Percentiles rank a stretch among this genome's conserved stretches.
These are phyloP conservation scores for Eucalyptus fibrosa DNA, from an alignment of 345 rosid species.

Conservation along the genomic window DNA sequence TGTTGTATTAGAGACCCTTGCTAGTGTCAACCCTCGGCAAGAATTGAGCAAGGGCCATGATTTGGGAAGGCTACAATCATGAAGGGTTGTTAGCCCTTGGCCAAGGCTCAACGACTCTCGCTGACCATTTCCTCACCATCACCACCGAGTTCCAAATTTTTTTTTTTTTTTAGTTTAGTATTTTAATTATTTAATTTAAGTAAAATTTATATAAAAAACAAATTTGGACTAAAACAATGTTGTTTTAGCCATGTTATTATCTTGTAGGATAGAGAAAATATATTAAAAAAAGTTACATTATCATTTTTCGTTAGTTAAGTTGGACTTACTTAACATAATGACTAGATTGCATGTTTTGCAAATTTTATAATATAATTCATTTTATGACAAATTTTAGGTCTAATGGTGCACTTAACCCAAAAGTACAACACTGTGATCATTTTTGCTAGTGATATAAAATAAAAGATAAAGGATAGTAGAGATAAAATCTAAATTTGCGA, in stretches of 20 bases:
- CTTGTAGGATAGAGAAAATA: not conserved
- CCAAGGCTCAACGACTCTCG: no score
- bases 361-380: not conserved
- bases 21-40: not conserved
- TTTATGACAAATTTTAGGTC: not conserved
- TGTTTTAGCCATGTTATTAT: fast-evolving
- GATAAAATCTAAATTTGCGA: not conserved
- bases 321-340: fast-evolving
- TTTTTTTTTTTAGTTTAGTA: no score
- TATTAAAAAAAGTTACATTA: fast-evolving
- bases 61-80: fast-evolving
- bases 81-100: not conserved
- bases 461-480: not conserved
- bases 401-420: not conserved
- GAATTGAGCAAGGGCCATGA: not conserved
- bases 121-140: no score
- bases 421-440: not conserved
- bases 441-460: not conserved
- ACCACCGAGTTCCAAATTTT: fast-evolving
- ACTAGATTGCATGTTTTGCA: not conserved
- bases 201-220: no score
- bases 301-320: not conserved
- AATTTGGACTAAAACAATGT: not conserved
- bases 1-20: not conserved
- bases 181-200: no score